Evolutionary conservation across 176 grass and related monocot genomes (phyloP), one percentile per base, ranked within the genome.

Genomic region (Avena insularis): DNA sequence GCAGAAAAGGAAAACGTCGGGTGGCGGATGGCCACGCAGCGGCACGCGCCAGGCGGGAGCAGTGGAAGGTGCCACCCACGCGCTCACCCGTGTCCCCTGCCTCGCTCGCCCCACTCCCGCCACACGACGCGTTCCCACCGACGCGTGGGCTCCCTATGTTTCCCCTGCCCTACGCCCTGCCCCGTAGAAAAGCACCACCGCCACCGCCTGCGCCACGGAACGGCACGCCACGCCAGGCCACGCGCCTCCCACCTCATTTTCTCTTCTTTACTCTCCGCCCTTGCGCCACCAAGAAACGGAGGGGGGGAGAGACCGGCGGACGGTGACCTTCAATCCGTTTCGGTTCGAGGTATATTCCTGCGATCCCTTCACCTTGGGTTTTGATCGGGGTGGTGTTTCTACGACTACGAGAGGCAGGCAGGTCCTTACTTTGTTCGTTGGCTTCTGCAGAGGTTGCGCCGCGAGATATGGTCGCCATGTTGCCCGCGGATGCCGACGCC

Each of bases 11-110:
- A 9, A 8, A 13, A 83, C 40, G 63, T 8, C 21, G 12, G 54
- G 31, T 1, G 14, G 9, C 12, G 9, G 33, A 20, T 2, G 23
- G 16, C 25, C 91, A 90, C 85, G 91, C 84, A n/a, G 7, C 84
- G 55, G 81, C 91, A 87, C 81, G 70, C 77, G 84, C 68, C 87
- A 1, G 51, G 81, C 54, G 17, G 48, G 13, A 0, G 56, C 71
- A 20, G 38, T 25, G 76, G 68, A 49, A 23, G 23, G 76, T 69
- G 89, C 85, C 67, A 1, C 7, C 68, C 85, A 81, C 82, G 19
- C 90, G 82, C 77, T 0, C 76, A 16, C 58, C 2, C 85, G 65
- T 68, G 78, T 36, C 20, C 23, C 36, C 69, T 54, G 20, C 23
- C 36, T 9, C 72, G 2, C 36, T 1, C 61, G 2, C 38, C 53